Evolutionary conservation across 2,329 filamentous ascomycete genomes (phyloP).

Genomic region (Knufia petricola): DNA sequence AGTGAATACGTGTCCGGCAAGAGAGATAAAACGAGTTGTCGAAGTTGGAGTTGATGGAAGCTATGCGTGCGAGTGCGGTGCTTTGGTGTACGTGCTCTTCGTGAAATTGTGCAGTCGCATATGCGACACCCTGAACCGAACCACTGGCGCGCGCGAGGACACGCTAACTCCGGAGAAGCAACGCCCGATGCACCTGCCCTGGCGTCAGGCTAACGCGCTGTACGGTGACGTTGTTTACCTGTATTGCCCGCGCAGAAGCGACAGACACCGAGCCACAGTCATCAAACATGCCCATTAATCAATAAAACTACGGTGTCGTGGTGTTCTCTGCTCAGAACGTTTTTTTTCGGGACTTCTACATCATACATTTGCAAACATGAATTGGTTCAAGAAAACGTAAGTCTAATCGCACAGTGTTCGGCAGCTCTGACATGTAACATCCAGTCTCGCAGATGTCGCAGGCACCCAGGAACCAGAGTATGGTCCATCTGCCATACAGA

Average conservation of each 20-base stretch:
- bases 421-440: slow-evolving; percentile 17
- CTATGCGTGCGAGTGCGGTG: not conserved
- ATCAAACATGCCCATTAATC: not conserved
- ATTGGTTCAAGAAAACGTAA: slow-evolving; percentile 89
- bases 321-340: not conserved
- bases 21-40: not conserved
- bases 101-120: not conserved
- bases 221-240: not conserved
- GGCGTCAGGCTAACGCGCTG: not conserved
- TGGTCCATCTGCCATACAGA: slow-evolving; percentile 75
- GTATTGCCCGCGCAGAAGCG: no score
- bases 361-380: slow-evolving; percentile 45
- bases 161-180: not conserved
- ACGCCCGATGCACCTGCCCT: not conserved
- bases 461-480: slow-evolving; percentile 96
- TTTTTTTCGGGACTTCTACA: not conserved
- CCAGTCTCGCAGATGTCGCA: slow-evolving; percentile 63
- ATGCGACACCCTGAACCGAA: not conserved
- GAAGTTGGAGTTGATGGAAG: not conserved
- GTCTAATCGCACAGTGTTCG: slow-evolving; percentile 28
- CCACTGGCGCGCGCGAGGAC: not conserved
- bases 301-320: not conserved
- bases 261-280: not conserved
- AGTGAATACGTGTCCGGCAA: not conserved
- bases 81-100: not conserved